A percentile compares a stretch with the other conserved stretches of the same genome.
Evolutionary conservation across 2,329 filamentous ascomycete species (phyloP).

Genomic region (Aspergillus japonicus): DNA sequence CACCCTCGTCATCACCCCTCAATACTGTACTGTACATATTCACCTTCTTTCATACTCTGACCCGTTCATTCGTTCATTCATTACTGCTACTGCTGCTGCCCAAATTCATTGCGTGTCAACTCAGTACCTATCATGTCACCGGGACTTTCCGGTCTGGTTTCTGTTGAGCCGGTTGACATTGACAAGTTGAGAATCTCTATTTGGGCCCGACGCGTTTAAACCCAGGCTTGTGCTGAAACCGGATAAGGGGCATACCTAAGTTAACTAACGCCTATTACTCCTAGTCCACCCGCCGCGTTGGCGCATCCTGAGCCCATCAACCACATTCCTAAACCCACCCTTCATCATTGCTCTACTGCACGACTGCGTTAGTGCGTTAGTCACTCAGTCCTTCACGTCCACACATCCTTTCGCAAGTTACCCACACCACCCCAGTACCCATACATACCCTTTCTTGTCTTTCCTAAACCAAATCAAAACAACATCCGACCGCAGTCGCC

Average conservation of each 20-base stretch:
- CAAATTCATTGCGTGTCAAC: background rate
- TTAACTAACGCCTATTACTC: background rate
- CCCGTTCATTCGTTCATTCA: too few relatives aligned
- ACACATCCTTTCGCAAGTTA: background rate
- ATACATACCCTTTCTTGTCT: conserved; percentile 5
- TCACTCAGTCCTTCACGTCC: background rate
- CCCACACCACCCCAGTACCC: background rate
- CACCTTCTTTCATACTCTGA: background rate
- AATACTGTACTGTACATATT: background rate
- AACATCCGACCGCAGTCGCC: conserved; percentile 23
- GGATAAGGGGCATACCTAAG: conserved; percentile 1
- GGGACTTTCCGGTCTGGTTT: too few relatives aligned
- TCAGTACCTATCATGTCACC: background rate
- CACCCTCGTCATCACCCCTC: background rate
- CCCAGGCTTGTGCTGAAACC: conserved; percentile 2
- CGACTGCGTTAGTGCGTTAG: background rate
- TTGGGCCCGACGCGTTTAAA: background rate
- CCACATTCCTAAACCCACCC: conserved; percentile 11
- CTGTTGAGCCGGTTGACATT: background rate
- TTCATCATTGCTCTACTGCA: background rate
- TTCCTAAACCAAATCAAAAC: conserved; percentile 1
- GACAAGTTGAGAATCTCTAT: background rate
- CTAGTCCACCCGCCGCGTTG: conserved; percentile 7
- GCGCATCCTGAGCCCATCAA: conserved; percentile 11
- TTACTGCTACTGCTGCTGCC: background rate